Percentiles rank a stretch among this genome's conserved stretches.
Conservation (phyloP, 441 rosid genomes). For the Arabidopsis lyrata region DNA sequence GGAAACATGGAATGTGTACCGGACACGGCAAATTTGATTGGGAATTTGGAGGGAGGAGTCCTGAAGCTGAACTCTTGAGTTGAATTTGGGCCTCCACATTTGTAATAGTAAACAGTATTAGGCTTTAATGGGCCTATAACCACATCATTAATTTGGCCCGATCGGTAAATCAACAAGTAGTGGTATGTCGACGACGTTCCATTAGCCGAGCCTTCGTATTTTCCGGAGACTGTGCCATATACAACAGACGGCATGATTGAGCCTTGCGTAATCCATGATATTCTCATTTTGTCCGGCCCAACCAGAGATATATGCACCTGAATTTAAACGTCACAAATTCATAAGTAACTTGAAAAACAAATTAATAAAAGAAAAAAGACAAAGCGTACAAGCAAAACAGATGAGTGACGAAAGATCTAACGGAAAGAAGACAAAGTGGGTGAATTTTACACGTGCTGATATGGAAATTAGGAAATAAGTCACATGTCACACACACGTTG, state of each 20-base stretch:
- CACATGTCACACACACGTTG: not conserved
- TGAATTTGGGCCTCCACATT: conserved; percentile 63
- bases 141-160: conserved; percentile 62
- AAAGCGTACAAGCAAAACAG: conserved; percentile 31
- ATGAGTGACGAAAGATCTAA: conserved; percentile 18
- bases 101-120: conserved; percentile 58
- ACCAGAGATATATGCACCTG: conserved; percentile 79
- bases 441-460: conserved; percentile 9
- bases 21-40: conserved; percentile 57
- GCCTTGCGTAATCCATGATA: conserved; percentile 68
- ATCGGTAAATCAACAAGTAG: conserved; percentile 49
- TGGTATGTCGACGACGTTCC: conserved; percentile 55
- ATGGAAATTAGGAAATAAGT: not conserved
- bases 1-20: conserved; percentile 48
- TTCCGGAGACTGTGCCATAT: conserved; percentile 63
- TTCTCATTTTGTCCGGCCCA: conserved; percentile 65
- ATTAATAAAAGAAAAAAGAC: not conserved
- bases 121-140: conserved; percentile 72
- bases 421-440: not conserved
- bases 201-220: conserved; percentile 37
- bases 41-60: conserved; percentile 68
- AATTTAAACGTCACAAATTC: conserved; percentile 5
- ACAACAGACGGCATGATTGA: conserved; percentile 50
- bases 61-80: conserved; percentile 54
- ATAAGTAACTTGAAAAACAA: not conserved